Evolutionary conservation across 768 basidiomycete genomes (phyloP).

Genomic region (Tulasnella sp.): DNA sequence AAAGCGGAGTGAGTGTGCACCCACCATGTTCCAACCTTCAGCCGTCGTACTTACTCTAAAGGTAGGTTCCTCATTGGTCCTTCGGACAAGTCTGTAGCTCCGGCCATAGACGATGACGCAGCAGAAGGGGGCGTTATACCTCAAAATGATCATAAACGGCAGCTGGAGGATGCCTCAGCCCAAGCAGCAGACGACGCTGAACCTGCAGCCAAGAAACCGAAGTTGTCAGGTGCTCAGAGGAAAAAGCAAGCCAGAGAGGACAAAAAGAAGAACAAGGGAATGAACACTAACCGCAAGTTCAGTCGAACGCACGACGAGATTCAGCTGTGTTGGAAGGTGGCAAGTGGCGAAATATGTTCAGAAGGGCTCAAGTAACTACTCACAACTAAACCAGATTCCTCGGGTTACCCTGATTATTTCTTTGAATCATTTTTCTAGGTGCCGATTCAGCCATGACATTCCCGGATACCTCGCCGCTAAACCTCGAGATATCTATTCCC

Average conservation of each 20-base stretch:
- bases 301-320: slow-evolving; percentile 76
- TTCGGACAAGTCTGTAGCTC: slow-evolving; percentile 44
- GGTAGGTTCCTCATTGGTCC: slow-evolving; percentile 20
- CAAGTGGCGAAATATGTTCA: slow-evolving; percentile 63
- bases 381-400: background rate
- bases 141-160: slow-evolving; percentile 10
- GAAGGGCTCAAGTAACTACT: background rate
- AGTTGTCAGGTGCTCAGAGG: slow-evolving; percentile 46
- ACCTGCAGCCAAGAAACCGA: slow-evolving; percentile 40
- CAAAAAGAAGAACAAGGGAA: slow-evolving; percentile 70
- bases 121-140: slow-evolving; percentile 1
- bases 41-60: background rate
- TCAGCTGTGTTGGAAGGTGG: slow-evolving; percentile 81
- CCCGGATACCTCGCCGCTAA: slow-evolving; percentile 75
- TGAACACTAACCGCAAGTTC: slow-evolving; percentile 83
- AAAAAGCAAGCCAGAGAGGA: slow-evolving; percentile 58
- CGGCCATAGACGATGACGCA: slow-evolving; percentile 20
- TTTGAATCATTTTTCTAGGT: slow-evolving; percentile 49
- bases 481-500: slow-evolving; percentile 68
- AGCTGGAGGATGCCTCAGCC: background rate
- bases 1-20: slow-evolving; percentile 22
- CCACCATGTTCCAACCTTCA: background rate
- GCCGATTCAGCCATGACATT: slow-evolving; percentile 78
- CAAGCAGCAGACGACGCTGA: slow-evolving; percentile 37
- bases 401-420: background rate